Conservation (phyloP, 305 asterid species). For the Fraxinus floribunda region DNA sequence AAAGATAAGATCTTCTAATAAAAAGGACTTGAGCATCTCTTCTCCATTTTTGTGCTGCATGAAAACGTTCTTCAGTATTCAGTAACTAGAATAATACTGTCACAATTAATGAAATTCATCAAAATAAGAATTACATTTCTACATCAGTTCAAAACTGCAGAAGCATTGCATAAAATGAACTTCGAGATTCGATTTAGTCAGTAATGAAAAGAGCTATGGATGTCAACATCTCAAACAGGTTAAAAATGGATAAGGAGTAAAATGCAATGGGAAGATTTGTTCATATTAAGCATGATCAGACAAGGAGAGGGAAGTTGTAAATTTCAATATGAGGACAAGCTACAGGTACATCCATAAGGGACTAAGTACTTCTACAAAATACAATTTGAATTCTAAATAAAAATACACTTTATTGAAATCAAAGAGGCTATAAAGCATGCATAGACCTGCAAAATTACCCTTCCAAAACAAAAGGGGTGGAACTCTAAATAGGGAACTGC, state of each 20-base stretch:
- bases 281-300: neutral
- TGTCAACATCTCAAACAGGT: neutral
- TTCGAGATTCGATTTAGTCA: neutral
- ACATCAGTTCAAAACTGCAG: neutral
- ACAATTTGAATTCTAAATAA: neutral
- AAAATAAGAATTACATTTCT: neutral
- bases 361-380: neutral
- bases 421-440: neutral
- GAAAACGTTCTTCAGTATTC: conserved; percentile 18
- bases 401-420: neutral
- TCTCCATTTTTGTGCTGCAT: conserved; percentile 60
- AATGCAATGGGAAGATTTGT: neutral
- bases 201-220: neutral
- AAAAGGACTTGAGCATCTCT: conserved; percentile 37
- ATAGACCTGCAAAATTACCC: neutral
- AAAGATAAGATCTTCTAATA: conserved; percentile 51
- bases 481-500: neutral
- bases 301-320: neutral
- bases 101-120: neutral
- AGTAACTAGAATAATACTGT: neutral
- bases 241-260: neutral
- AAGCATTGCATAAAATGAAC: neutral
- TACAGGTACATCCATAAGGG: neutral
- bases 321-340: neutral
- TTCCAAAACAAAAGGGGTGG: neutral